Evolutionary conservation across 2,329 filamentous ascomycete genomes (phyloP).

Genomic region (Neonectria hederae): DNA sequence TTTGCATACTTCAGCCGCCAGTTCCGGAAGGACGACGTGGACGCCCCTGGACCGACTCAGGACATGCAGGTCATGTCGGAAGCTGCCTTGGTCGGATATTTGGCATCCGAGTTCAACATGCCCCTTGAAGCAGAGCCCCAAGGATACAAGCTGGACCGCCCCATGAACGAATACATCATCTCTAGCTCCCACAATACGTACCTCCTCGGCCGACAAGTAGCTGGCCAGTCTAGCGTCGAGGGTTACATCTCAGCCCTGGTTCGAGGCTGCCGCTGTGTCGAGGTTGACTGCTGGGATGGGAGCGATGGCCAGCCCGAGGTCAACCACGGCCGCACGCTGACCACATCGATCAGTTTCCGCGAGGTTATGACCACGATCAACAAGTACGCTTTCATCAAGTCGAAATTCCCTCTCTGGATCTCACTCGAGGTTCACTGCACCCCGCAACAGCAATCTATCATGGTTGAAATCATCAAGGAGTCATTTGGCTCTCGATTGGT

Average conservation of each 20-base stretch:
- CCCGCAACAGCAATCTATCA: slow-evolving; percentile 80
- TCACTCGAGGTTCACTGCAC: slow-evolving; percentile 97
- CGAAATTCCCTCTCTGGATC: slow-evolving; percentile 89
- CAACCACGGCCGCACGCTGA: slow-evolving; percentile 89
- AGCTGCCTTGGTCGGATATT: slow-evolving; percentile 79
- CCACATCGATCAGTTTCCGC: slow-evolving; percentile 85
- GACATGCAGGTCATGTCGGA: slow-evolving; percentile 73
- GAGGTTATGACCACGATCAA: slow-evolving; percentile 94
- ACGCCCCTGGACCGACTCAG: slow-evolving; percentile 54
- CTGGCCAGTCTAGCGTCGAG: slow-evolving; percentile 90
- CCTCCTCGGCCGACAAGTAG: slow-evolving; percentile 88
- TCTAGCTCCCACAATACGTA: slow-evolving; percentile 99
- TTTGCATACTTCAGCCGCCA: slow-evolving; percentile 77
- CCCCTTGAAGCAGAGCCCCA: slow-evolving; percentile 70
- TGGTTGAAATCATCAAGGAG: slow-evolving; percentile 90
- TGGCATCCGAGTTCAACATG: slow-evolving; percentile 78
- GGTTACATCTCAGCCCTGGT: slow-evolving; percentile 91
- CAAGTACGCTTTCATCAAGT: slow-evolving; percentile 90
- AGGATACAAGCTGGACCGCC: slow-evolving; percentile 76
- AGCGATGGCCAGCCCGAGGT: slow-evolving; percentile 87
- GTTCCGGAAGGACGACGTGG: slow-evolving; percentile 58
- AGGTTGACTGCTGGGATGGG: slow-evolving; percentile 99
- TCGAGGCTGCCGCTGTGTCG: slow-evolving; percentile 91
- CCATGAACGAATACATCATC: slow-evolving; percentile 96
- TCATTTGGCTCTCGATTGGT: slow-evolving; percentile 85